Evolutionary conservation across 805 yeast genomes (phyloP).

Genomic region (Novakomyces olei): DNA sequence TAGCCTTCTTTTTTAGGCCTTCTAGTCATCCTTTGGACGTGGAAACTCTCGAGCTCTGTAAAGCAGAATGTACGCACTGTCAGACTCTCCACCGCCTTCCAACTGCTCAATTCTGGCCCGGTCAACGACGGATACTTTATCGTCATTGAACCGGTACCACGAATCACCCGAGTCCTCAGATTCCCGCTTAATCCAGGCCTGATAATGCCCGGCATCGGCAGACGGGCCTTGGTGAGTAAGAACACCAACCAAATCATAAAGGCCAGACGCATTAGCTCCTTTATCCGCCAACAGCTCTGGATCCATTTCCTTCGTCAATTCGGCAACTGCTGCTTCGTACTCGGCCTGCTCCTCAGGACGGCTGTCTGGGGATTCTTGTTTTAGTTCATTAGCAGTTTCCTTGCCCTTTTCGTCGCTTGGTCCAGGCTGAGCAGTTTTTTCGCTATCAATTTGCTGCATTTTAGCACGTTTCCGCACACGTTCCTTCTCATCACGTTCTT

Average conservation of each 20-base stretch:
- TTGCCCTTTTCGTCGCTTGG: slow-evolving; percentile 13
- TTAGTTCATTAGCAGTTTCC: slow-evolving; percentile 18
- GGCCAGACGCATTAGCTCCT: slow-evolving; percentile 69
- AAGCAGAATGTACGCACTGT: slow-evolving; percentile 71
- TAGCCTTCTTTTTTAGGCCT: not conserved
- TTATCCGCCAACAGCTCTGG: slow-evolving; percentile 20
- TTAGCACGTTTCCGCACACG: slow-evolving; percentile 47
- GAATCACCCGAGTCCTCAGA: slow-evolving; percentile 30
- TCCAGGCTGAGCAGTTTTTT: slow-evolving; percentile 7
- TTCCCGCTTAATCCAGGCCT: slow-evolving; percentile 66
- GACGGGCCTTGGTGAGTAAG: slow-evolving; percentile 88
- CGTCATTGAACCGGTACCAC: slow-evolving; percentile 95
- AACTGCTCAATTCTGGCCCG: slow-evolving; percentile 63
- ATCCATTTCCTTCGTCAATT: slow-evolving; percentile 17
- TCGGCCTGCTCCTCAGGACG: slow-evolving; percentile 10
- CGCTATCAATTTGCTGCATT: slow-evolving; percentile 16
- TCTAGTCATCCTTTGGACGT: slow-evolving; percentile 2
- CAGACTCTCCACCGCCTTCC: slow-evolving; percentile 96
- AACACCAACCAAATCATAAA: slow-evolving; percentile 63
- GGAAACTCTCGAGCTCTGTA: slow-evolving; percentile 61
- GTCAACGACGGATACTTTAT: slow-evolving; percentile 54
- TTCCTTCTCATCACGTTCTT: slow-evolving; percentile 45
- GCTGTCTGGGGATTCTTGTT: slow-evolving; percentile 11
- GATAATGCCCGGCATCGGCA: slow-evolving; percentile 96
- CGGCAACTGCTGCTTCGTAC: slow-evolving; percentile 6